Evolutionary conservation across 2,329 filamentous ascomycete genomes (phyloP), one percentile per base, ranked within the genome.

Genomic region (Fusarium brevicatenulatum): DNA sequence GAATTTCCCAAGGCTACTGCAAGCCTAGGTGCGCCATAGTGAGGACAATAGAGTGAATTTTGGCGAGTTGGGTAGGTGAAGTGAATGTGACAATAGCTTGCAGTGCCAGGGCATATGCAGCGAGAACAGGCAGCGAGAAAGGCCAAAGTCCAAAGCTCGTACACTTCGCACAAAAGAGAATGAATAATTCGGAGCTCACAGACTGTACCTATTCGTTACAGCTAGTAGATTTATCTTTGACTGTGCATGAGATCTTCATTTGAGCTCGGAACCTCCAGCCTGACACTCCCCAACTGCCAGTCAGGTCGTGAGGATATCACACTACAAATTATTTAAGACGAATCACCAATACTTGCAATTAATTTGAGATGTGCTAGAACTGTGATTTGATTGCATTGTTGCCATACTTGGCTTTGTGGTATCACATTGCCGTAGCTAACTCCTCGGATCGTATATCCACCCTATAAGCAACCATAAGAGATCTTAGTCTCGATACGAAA

Each of bases 401-500:
- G 25, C 47, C 56, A 30, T 72, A 60, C 49, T 62, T 62, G 59
- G 56, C 40, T 52, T 30, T 36, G 34, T 32, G 32, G 62, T 60
- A 71, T 49, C 23, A 47, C 60, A 42, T 42, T 43, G 39, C 54
- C 42, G 18, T 49, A 54, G 52, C 44, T 73, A 50, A 39, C 47
- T 43, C 58, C 40, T 63, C 49, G 50, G 57, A 64, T 68, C 42
- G 36, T 44, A 63, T 50, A 42, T 49, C 55, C 66, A 61, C 53
- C 40, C 25, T 57, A 42, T 25, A 46, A 49, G 52, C 57, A 36
- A 46, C 36, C 42, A 32, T 43, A 6, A 19, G 25, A 58, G 50
- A 63, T 63, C 28, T 16, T 53, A 67, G 12, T 21, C 18, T n/a
- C 16, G 4, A 34, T n/a, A 19, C 15, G 19, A 30, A 19, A 8